Evolutionary conservation across 2,329 filamentous ascomycete genomes (phyloP), one percentile per base, ranked within the genome.

Genomic region (Orbilia blumenaviensis): DNA sequence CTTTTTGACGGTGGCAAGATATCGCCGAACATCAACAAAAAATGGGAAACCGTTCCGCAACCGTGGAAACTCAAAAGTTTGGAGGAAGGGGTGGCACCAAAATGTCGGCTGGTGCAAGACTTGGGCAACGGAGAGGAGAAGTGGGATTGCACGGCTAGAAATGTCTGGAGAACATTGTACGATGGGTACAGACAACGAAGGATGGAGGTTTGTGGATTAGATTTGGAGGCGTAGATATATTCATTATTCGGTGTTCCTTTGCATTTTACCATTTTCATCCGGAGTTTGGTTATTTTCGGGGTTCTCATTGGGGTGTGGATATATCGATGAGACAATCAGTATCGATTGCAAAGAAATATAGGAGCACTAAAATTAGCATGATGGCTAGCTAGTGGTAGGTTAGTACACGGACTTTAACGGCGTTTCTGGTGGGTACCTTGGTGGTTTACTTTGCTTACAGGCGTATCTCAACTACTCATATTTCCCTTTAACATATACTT

Each of bases 121-220:
- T 16, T 16, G 9, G 36, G 61, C 7, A 48, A 60, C 21, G 34
- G 44, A 6, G 63, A 54, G 27, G 46, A 52, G 1, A 29, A 29
- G 10, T 54, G 32, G 46, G 78, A 78, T 61, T 48, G 63, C n/a
- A 18, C 46, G 12, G 50, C 74, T 2, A 76, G 74, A 6, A 63
- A 75, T 80, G 82, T 83, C 27, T 87, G 86, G 85, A 85, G 85
- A 77, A 83, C 81, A 62, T 79, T 86, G 69, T 87, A 87, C 78
- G 84, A 85, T 38, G 80, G 81, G 34, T 87, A 86, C 79, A 84
- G 85, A 52, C 83, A 85, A 78, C 83, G 82, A 78, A 82, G 86
- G 66, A 85, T 85, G 83, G 85, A 86, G 68, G 83, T 86, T 58
- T 87, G 86, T 80, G 86, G 85, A 58, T 80, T 87, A 74, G 86